Evolutionary conservation across 768 basidiomycete genomes (phyloP).

Genomic region (Mrakia frigida): DNA sequence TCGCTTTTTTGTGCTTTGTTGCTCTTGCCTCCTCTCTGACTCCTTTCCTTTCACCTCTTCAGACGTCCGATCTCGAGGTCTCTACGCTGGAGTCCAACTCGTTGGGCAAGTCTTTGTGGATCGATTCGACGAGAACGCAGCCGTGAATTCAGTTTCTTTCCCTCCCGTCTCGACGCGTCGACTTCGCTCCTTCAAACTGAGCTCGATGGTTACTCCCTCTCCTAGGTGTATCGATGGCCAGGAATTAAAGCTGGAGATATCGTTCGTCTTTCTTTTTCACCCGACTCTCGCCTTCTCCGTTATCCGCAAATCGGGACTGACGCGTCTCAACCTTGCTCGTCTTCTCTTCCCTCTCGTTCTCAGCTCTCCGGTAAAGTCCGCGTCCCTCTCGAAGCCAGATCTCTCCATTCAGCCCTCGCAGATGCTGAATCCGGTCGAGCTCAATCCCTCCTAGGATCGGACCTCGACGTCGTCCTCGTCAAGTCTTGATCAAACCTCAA

Average conservation of each 20-base stretch:
- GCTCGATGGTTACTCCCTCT: neutral
- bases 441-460: slow-evolving; percentile 34
- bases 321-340: neutral
- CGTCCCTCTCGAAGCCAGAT: slow-evolving; percentile 24
- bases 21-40: slow-evolving; percentile 16
- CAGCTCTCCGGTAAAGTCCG: slow-evolving; percentile 35
- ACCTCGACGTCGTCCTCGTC: slow-evolving; percentile 16
- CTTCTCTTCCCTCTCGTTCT: neutral
- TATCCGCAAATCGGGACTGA: no score
- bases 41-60: no score
- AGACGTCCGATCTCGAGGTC: slow-evolving; percentile 35
- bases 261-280: neutral
- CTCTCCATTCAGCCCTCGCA: slow-evolving; percentile 31
- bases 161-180: neutral
- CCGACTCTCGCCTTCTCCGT: neutral
- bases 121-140: slow-evolving; percentile 36
- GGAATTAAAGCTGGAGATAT: slow-evolving; percentile 33
- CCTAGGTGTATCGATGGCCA: slow-evolving; percentile 19
- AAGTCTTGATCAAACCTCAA: no score
- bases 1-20: no score
- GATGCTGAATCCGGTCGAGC: slow-evolving; percentile 37
- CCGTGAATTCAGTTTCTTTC: neutral
- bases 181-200: neutral
- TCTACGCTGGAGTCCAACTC: slow-evolving; percentile 44
- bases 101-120: slow-evolving; percentile 43